phyloP scores from a whole-genome alignment of 805 yeast species.

The Saccharomyces paradoxus region DNA sequence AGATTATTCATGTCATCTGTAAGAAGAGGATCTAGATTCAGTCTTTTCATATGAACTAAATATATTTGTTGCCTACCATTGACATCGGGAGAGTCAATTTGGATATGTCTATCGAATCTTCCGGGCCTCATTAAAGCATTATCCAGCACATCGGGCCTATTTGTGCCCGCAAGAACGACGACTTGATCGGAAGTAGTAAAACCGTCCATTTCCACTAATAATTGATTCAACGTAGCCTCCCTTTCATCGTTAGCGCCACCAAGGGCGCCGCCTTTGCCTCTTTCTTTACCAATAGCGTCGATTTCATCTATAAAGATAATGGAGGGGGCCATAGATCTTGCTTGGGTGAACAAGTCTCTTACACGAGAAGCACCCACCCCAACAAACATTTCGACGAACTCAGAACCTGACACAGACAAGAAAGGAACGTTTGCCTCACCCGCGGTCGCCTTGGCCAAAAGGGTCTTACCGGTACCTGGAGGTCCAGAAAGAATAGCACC shows the following conservation, averaged over 20 bases:
- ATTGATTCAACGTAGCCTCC: conserved; percentile 85
- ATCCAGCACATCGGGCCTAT: conserved; percentile 85
- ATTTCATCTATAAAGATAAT: conserved; percentile 90
- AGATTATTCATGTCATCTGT: conserved; percentile 45
- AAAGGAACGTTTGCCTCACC: conserved; percentile 96
- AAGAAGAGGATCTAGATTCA: conserved; percentile 14
- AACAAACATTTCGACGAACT: conserved; percentile 93
- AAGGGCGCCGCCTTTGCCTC: conserved; percentile 63
- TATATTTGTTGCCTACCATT: conserved; percentile 85
- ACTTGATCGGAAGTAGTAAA: conserved; percentile 82
- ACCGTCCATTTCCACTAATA: conserved; percentile 94
- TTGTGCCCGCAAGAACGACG: conserved; percentile 91
- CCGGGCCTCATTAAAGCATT: conserved; percentile 90
- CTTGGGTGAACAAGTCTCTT: conserved; percentile 83
- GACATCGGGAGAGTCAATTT: conserved; percentile 79
- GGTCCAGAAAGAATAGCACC: conserved; percentile 94
- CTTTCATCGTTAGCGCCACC: conserved; percentile 88
- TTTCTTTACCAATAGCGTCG: conserved; percentile 88
- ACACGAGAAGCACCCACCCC: conserved; percentile 96
- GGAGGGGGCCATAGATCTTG: conserved; percentile 83
- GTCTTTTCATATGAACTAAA: conserved; percentile 62
- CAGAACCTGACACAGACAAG: conserved; percentile 85
- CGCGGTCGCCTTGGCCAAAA: conserved; percentile 89
- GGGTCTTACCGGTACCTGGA: conserved; percentile 95
- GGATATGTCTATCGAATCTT: conserved; percentile 83